These are phyloP conservation scores for Ogataea henricii DNA, from an alignment of 805 yeast genomes.

Conservation along the genomic window DNA sequence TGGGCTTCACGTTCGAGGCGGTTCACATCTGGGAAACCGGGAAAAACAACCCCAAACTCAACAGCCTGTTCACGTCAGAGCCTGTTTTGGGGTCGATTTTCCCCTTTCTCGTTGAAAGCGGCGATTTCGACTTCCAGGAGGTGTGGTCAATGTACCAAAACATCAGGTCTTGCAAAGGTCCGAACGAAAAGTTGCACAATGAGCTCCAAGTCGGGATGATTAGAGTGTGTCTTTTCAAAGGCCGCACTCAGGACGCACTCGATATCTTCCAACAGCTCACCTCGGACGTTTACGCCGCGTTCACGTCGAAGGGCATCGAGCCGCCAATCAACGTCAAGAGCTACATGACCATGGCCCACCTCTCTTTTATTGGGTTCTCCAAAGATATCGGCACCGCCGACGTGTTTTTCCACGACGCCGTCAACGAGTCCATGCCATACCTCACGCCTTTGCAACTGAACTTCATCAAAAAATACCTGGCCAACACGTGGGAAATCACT, in stretches of 20 bases:
- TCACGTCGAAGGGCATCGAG: conserved; percentile 31
- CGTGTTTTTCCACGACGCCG: conserved; percentile 72
- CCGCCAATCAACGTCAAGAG: conserved; percentile 45
- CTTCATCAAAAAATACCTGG: conserved; percentile 62
- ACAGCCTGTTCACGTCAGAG: conserved; percentile 56
- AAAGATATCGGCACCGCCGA: conserved; percentile 71
- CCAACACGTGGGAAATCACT: conserved; percentile 59
- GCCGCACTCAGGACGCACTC: conserved; percentile 66
- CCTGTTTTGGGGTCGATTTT: conserved; percentile 68
- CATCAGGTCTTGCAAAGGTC: conserved; percentile 35
- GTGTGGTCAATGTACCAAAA: conserved; percentile 55
- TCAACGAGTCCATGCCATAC: conserved; percentile 71
- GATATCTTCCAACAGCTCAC: conserved; percentile 63
- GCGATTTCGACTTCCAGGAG: conserved; percentile 62
- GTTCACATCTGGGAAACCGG: conserved; percentile 71
- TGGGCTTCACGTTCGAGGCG: conserved; percentile 62
- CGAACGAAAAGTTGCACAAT: conserved; percentile 36
- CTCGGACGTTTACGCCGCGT: conserved; percentile 44
- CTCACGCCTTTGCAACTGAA: conserved; percentile 71
- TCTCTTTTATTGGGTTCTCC: conserved; percentile 76
- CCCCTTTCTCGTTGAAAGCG: conserved; percentile 63
- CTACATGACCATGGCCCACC: conserved; percentile 70
- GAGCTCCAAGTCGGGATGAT: conserved; percentile 72
- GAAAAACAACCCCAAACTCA: conserved; percentile 43
- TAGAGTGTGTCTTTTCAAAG: conserved; percentile 65